Percentiles rank a stretch among this genome's conserved stretches.
Conservation (phyloP, 2,329 filamentous ascomycete genomes). For the Sclerotinia glacialis region DNA sequence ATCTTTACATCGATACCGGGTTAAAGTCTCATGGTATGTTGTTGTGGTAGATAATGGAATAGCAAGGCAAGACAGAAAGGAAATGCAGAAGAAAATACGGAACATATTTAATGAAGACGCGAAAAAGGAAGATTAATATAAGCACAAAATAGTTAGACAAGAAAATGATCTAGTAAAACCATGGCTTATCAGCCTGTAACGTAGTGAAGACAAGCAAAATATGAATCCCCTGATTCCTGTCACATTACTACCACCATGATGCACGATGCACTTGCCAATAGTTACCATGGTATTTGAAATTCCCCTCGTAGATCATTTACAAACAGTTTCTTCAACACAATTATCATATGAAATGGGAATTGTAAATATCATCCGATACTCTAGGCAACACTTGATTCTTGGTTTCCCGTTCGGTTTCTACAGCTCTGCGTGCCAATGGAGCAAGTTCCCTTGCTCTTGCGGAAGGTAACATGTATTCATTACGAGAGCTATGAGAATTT, state of each 20-base stretch:
- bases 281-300: not conserved
- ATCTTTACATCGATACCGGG: not conserved
- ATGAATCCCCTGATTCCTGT: not conserved
- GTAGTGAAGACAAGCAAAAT: not conserved
- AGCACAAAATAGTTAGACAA: not conserved
- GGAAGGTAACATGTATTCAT: not conserved
- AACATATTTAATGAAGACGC: too few species aligned
- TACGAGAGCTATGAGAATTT: not conserved
- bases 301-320: not conserved
- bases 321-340: not conserved
- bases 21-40: not conserved
- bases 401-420: not conserved
- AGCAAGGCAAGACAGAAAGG: too few species aligned
- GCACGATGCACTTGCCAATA: not conserved
- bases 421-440: too few species aligned
- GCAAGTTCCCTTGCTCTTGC: too few species aligned
- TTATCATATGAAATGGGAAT: not conserved
- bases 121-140: not conserved
- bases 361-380: not conserved
- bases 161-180: not conserved
- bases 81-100: not conserved
- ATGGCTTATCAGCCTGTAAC: accelerated
- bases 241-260: not conserved
- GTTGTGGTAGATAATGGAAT: not conserved
- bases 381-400: not conserved